Evolutionary conservation across 2,329 filamentous ascomycete species (phyloP).

Genomic region (Neofusicoccum umdonicola): DNA sequence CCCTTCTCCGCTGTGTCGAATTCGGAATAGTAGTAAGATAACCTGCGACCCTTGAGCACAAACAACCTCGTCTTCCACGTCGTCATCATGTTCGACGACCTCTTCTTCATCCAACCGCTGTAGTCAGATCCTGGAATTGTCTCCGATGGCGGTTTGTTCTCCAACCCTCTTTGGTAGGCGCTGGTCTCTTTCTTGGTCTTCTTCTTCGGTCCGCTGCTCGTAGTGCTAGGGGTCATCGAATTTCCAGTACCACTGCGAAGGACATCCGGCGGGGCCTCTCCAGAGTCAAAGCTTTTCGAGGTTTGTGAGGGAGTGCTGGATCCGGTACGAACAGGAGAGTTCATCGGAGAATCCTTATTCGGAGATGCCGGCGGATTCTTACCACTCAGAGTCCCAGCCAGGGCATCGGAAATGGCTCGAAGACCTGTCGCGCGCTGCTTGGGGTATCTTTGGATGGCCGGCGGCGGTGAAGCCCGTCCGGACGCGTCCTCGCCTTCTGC

Average conservation of each 20-base stretch:
- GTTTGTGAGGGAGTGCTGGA: conserved; percentile 65
- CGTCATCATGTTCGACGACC: conserved; percentile 91
- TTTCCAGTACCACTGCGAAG: conserved; percentile 35
- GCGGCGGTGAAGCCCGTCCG: conserved; percentile 45
- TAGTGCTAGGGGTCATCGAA: conserved; percentile 43
- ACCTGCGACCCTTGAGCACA: conserved; percentile 81
- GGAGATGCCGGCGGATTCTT: conserved; percentile 40
- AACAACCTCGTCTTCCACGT: conserved; percentile 98
- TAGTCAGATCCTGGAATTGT: conserved; percentile 87
- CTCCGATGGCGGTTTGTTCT: conserved; percentile 76
- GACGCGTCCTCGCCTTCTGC: conserved; percentile 49
- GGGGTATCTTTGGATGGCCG: conserved; percentile 33
- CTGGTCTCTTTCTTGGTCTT: conserved; percentile 94
- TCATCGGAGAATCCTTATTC: conserved; percentile 51
- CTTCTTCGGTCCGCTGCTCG: conserved; percentile 24
- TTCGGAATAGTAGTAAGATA: conserved; percentile 96
- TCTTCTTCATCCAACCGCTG: conserved; percentile 99
- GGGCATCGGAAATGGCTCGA: conserved; percentile 76
- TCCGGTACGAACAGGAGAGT: conserved; percentile 71
- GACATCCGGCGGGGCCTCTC: conserved; percentile 48
- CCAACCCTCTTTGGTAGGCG: conserved; percentile 82
- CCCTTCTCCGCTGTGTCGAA: conserved; percentile 90
- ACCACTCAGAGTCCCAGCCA: conserved; percentile 46
- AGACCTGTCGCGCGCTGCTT: conserved; percentile 63
- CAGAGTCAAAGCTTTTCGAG: conserved; percentile 73